A percentile compares a stretch with the other conserved stretches of the same genome.
These are phyloP conservation scores for Panicum virgatum DNA, from an alignment of 202 grass and related monocot genomes.

Conservation along the genomic window DNA sequence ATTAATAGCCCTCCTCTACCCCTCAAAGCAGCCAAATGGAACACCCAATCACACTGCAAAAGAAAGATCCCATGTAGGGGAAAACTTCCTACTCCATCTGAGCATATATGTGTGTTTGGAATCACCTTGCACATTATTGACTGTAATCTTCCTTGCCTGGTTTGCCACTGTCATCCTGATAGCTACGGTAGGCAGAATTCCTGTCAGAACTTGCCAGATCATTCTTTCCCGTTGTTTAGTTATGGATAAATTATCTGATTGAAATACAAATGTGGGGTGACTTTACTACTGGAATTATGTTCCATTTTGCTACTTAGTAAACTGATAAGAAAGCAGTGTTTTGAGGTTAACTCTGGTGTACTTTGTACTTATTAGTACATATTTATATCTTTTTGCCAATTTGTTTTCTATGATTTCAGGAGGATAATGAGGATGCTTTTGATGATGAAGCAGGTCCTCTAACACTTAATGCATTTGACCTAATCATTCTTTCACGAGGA, in stretches of 20 bases:
- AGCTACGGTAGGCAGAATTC: background rate
- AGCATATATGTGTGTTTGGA: background rate
- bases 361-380: conserved; percentile 25
- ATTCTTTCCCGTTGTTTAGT: background rate
- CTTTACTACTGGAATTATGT: background rate
- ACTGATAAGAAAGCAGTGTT: conserved; percentile 3
- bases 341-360: conserved; percentile 13
- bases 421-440: conserved; percentile 52
- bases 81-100: background rate
- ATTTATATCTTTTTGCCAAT: conserved; percentile 16
- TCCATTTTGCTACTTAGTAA: conserved; percentile 6
- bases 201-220: background rate
- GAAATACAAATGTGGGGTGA: background rate
- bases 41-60: background rate
- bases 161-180: background rate
- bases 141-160: background rate
- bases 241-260: background rate
- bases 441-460: conserved; percentile 76
- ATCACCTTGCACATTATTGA: background rate
- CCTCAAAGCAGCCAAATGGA: background rate
- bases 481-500: conserved; percentile 93
- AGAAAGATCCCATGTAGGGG: background rate
- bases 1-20: background rate
- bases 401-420: conserved; percentile 48
- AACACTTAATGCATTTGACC: conserved; percentile 91